Percentiles rank a stretch among this genome's conserved stretches.
Conservation (phyloP, 768 basidiomycete genomes). For the Psilocybe tampanensis region DNA sequence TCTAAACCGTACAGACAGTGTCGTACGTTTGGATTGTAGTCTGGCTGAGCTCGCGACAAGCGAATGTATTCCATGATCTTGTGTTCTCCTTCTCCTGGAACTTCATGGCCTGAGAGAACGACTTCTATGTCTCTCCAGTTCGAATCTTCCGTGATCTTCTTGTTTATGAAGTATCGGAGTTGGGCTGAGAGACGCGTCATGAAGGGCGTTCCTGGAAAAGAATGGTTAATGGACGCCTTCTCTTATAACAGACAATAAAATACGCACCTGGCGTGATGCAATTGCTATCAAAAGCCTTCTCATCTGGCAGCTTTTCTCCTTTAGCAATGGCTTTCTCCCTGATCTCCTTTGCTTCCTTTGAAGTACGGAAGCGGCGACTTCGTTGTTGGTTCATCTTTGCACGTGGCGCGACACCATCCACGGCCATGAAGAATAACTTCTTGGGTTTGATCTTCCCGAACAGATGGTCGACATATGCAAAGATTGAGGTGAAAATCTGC, state of each 20-base stretch:
- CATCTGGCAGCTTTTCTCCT: constrained; percentile 89
- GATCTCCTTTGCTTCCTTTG: constrained; percentile 88
- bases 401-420: constrained; percentile 95
- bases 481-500: constrained; percentile 96
- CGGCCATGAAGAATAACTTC: constrained; percentile 98
- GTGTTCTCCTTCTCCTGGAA: constrained; percentile 99
- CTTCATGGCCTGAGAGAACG: constrained; percentile 95
- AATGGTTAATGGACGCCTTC: not conserved
- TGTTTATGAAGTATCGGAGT: constrained; percentile 94
- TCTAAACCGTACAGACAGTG: constrained; percentile 99
- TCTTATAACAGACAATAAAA: not conserved
- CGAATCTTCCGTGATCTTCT: constrained; percentile 97
- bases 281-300: constrained; percentile 98
- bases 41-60: constrained; percentile 88
- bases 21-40: constrained; percentile 94
- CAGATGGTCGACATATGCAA: constrained; percentile 94
- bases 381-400: constrained; percentile 99
- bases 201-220: constrained; percentile 74
- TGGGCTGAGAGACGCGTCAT: constrained; percentile 94
- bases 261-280: constrained; percentile 94
- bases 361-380: constrained; percentile 89
- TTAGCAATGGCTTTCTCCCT: constrained; percentile 85
- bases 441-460: constrained; percentile 98
- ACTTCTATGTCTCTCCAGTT: constrained; percentile 93
- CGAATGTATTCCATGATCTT: constrained; percentile 99